phyloP scores from a whole-genome alignment of 805 yeast genomes.

The Hanseniaspora hatyaiensis region DNA sequence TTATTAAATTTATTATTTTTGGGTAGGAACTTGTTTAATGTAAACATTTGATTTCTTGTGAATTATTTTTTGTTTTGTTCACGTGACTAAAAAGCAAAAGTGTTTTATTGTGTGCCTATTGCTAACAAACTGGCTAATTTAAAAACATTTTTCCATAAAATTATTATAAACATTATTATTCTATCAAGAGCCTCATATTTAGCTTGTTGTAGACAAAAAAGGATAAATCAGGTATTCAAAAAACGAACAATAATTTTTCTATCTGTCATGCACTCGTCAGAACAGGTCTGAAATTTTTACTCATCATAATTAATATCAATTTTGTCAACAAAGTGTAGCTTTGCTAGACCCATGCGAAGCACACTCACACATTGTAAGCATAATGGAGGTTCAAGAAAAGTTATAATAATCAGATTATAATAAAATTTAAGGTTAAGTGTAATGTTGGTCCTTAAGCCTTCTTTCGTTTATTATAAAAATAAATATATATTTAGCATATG shows the following conservation, averaged over 20 bases:
- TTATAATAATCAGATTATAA: too few species aligned
- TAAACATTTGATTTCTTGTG: too few species aligned
- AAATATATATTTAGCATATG: too few species aligned
- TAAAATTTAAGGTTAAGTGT: too few species aligned
- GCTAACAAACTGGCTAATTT: not conserved
- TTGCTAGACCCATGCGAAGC: not conserved
- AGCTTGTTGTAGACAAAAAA: too few species aligned
- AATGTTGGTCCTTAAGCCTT: too few species aligned
- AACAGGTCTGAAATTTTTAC: constrained; percentile 17
- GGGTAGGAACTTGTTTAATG: not conserved
- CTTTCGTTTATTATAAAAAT: too few species aligned
- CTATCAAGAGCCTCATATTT: not conserved
- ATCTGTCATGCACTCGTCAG: constrained; percentile 18
- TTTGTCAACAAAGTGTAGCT: not conserved
- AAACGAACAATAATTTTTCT: constrained; percentile 15
- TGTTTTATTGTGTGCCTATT: not conserved
- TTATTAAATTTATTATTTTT: too few species aligned
- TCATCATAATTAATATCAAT: constrained; percentile 8
- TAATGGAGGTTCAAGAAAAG: too few species aligned
- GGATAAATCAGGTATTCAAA: constrained; percentile 11
- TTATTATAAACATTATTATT: constrained; percentile 4
- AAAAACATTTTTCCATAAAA: not conserved
- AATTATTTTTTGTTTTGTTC: too few species aligned
- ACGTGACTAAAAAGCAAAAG: not conserved
- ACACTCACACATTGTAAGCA: too few species aligned